Percentiles rank a stretch among this genome's conserved stretches.
Evolutionary conservation across 2,329 filamentous ascomycete genomes (phyloP).

Genomic region (Hypomyces perniciosus): DNA sequence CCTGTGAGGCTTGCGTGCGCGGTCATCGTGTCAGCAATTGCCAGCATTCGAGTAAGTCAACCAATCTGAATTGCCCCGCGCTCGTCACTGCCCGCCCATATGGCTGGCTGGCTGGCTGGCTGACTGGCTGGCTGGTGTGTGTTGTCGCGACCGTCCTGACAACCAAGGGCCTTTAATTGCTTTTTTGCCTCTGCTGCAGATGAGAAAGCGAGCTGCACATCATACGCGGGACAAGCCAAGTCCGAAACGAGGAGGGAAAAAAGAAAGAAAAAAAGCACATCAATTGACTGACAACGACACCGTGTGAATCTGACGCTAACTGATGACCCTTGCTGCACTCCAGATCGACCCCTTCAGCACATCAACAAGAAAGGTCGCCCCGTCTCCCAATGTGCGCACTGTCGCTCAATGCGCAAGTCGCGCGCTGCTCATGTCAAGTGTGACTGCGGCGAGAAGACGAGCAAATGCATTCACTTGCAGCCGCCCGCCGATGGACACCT

Average conservation of each 20-base stretch:
- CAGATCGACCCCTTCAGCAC: slow-evolving; percentile 85
- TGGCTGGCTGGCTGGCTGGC: slow-evolving; percentile 1
- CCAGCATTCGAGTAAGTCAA: slow-evolving; percentile 79
- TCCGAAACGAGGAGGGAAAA: too few relatives aligned
- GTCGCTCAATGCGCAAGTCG: slow-evolving; percentile 92
- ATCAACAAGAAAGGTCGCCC: slow-evolving; percentile 98
- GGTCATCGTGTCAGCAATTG: slow-evolving; percentile 99
- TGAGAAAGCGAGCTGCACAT: too few relatives aligned
- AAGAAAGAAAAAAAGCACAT: not conserved
- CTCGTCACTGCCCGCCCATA: slow-evolving; percentile 6
- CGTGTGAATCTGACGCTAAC: too few relatives aligned
- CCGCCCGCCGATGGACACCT: slow-evolving; percentile 52
- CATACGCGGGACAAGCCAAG: too few relatives aligned
- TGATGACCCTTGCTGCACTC: not conserved
- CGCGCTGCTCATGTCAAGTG: slow-evolving; percentile 92
- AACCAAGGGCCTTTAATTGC: not conserved
- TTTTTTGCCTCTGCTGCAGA: not conserved
- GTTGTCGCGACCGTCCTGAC: not conserved
- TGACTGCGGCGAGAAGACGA: slow-evolving; percentile 90
- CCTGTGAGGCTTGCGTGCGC: slow-evolving; percentile 95
- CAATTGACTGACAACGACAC: not conserved
- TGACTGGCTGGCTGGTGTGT: slow-evolving; percentile 2
- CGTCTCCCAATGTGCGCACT: slow-evolving; percentile 96
- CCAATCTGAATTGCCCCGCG: slow-evolving; percentile 11
- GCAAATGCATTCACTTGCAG: slow-evolving; percentile 59